A percentile compares a stretch with the other conserved stretches of the same genome.
These are phyloP conservation scores for Dictyostelium citrinum DNA, from an alignment of 78 protist species.

Conservation along the genomic window DNA sequence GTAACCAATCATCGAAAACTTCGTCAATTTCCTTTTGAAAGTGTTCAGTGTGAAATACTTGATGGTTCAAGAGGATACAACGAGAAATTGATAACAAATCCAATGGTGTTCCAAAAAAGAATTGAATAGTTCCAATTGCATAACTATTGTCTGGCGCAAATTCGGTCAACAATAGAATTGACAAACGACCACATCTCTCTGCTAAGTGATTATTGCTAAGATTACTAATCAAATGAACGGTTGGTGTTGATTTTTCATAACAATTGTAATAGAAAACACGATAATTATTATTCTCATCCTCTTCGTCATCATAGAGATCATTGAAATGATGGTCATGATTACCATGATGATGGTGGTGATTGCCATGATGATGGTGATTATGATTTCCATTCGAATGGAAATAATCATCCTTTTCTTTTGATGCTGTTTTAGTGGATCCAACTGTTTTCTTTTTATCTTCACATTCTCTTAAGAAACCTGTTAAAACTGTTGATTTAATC, in stretches of 20 bases:
- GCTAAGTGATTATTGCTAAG: neutral
- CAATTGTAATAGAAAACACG: conserved; percentile 40
- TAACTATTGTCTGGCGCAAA: conserved; percentile 45
- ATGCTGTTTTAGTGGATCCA: neutral
- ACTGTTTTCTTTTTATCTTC: conserved; percentile 53
- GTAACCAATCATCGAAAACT: conserved; percentile 49
- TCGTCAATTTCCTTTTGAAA: conserved; percentile 41
- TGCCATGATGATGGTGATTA: neutral
- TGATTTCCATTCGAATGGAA: neutral
- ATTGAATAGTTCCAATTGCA: conserved; percentile 66
- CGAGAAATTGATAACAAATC: conserved; percentile 25
- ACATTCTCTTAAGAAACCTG: conserved; percentile 54
- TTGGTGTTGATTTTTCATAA: conserved; percentile 65
- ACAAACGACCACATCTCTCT: conserved; percentile 66
- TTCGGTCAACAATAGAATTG: conserved; percentile 37
- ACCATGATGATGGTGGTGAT: neutral
- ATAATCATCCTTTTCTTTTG: neutral
- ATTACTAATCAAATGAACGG: conserved; percentile 41
- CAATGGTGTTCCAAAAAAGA: conserved; percentile 58
- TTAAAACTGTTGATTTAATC: conserved; percentile 40
- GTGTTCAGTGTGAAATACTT: conserved; percentile 56
- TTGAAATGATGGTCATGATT: neutral
- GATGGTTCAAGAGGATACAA: conserved; percentile 66
- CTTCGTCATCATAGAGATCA: neutral
- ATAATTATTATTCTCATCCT: neutral